Conservation (phyloP, 164 flowering plant species). For the Umbellularia californica region DNA sequence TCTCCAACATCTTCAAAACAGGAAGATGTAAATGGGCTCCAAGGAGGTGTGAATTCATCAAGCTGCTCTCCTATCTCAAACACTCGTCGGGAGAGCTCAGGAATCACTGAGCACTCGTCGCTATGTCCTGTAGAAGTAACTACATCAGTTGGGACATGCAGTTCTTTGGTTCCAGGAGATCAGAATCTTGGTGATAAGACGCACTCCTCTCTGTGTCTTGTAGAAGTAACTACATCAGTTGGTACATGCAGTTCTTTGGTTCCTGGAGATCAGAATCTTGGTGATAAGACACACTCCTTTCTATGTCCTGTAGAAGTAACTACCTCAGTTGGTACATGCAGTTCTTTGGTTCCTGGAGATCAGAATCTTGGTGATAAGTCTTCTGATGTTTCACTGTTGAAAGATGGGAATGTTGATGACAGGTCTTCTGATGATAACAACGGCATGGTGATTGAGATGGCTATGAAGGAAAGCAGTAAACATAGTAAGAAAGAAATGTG, state of each 20-base stretch:
- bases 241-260: not conserved
- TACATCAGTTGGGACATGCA: not conserved
- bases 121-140: not conserved
- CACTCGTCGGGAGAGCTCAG: conserved; percentile 2
- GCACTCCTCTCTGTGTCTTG: conserved; percentile 7
- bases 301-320: not conserved
- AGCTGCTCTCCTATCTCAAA: conserved; percentile 3
- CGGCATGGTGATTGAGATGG: conserved; percentile 11
- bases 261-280: not conserved
- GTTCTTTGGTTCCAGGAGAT: not conserved
- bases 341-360: not conserved
- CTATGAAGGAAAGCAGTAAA: conserved; percentile 16
- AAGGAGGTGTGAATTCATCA: conserved; percentile 6
- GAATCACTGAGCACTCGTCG: conserved; percentile 9
- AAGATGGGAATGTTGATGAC: conserved; percentile 15
- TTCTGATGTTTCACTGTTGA: conserved; percentile 15
- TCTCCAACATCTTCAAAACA: conserved; percentile 1
- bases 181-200: not conserved
- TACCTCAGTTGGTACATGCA: not conserved
- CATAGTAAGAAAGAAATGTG: conserved; percentile 12
- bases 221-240: not conserved
- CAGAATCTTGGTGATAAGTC: not conserved
- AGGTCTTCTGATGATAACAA: conserved; percentile 15
- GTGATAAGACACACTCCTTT: conserved; percentile 8
- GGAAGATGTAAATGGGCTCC: conserved; percentile 4